Evolutionary conservation across 2,329 filamentous ascomycete species (phyloP).

Genomic region (Aspergillus awamori): DNA sequence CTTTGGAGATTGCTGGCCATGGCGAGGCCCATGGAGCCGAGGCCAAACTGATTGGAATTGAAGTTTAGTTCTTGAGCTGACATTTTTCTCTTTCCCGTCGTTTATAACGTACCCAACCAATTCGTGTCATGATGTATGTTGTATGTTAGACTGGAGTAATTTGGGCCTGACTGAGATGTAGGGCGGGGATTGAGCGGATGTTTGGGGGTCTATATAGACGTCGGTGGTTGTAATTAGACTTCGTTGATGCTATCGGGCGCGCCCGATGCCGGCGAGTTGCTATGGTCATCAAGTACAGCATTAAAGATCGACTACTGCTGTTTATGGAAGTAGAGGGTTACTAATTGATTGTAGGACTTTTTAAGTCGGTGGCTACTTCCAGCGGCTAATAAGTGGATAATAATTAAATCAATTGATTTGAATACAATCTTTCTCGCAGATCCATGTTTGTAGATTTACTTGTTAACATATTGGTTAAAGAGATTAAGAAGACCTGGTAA

Average conservation of each 20-base stretch:
- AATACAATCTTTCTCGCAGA: background rate
- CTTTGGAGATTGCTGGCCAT: conserved; percentile 50
- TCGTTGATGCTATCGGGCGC: conserved; percentile 18
- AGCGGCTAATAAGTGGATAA: no score
- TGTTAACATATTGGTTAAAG: no score
- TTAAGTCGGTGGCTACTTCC: no score
- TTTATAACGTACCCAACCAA: conserved; percentile 37
- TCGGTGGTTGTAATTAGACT: background rate
- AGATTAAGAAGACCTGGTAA: no score
- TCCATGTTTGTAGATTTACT: no score
- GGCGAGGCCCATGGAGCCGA: conserved; percentile 50
- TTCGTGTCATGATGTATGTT: conserved; percentile 32
- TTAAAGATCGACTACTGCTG: no score
- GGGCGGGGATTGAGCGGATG: background rate
- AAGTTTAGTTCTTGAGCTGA: background rate
- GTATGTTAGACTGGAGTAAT: conserved; percentile 9
- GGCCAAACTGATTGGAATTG: conserved; percentile 37
- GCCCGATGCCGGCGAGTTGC: conserved; percentile 22
- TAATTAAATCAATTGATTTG: background rate
- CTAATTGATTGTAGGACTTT: no score
- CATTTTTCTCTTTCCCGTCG: background rate
- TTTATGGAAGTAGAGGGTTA: no score
- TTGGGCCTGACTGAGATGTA: background rate
- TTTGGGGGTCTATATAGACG: background rate
- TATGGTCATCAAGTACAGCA: background rate